Base-by-base conservation (phyloP, 2,329 filamentous ascomycete species). In the Nigrograna mackinnonii region DNA sequence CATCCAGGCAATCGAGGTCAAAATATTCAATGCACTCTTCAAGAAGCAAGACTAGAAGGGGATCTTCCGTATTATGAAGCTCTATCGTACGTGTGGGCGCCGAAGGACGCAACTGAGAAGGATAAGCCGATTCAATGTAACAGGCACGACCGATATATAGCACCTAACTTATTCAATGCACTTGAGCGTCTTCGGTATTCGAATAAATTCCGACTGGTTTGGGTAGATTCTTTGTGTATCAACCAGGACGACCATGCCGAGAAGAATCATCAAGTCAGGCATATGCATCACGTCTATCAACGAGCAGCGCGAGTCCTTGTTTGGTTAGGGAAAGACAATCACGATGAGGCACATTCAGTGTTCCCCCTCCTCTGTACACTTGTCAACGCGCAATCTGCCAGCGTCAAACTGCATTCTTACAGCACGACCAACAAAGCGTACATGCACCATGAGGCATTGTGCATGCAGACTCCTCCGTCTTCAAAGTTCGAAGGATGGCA, bases 181-280 rank as follows among this genome's bases (percentile, higher is more conserved):
- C 34, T 50, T 2, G 22, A 32, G 9, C 17, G 40, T 22, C 35
- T 50, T 7, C 33, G 45, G 22, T 5, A 35, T 6, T 22, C 14
- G 17, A 22, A 35, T 13, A 35, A 26, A 18, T 16, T 16, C 9
- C 14, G 37, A n/a, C 3, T 41, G 9, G 24, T 50, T 3, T 47
- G 44, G 47, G 43, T 44, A 11, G 49, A 52, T 34, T 34, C 32
- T 1, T 3, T 52, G 5, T 52, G 46, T 32, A 47, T 52, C 20
- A 26, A 44, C 18, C 49, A 52, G 24, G 26, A 42, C 2, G 34
- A 42, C 18, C 3, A 24, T 1, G 17, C 6, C 2, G 49, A 52
- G 26, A 46, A 43, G 30, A 35, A 26, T 9, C 22, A 36, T 3
- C 49, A 49, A 24, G 35, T 52, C 4, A 18, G 34, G 2, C 31